Base-by-base conservation (phyloP, 768 basidiomycete genomes). In the Vararia minispora region DNA sequence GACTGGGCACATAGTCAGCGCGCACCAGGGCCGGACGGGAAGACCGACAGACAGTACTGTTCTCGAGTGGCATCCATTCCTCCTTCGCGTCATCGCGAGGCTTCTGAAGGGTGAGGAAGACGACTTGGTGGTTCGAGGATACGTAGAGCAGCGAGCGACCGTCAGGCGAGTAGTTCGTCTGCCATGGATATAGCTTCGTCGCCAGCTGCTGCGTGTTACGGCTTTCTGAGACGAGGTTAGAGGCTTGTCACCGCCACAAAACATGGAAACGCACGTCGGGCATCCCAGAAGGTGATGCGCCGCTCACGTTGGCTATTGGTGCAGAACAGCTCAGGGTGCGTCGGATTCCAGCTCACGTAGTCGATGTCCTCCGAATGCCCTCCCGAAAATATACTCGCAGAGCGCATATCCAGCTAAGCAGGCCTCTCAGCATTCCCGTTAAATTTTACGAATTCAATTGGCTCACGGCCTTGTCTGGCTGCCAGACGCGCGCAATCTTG, bases 301-400 rank as follows among this genome's bases (percentile, higher is more conserved):
- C 76, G 66, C 47, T 89, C 85, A 50, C 72, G 79, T 52, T 78
- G 74, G 48, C 84, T 78, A 12, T 82, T 83, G 0, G 85, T 78
- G 43, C 79, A 85, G 52, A 89, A 84, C 12, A 86, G 59, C 27
- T 87, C 85, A 4, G 85, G 82, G 47, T 88, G 84, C 3, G 79
- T 81, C 1, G 85, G 85, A 53, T 85, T 85, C 84, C 85, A 89
- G 6, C 82, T 74, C 28, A 87, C 60, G 43, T 85, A 76, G 49
- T 88, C 85, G n/a, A 81, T 78, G 31, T 85, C 83, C 39, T 84
- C 82, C 2, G 70, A 65, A 45, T 87, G 85, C 6, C 74, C 83
- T 16, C 83, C 81, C 1, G 76, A 69, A 41, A 74, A 84, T 12
- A 69, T 61, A 2, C 69, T 61, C 12, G 84, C 79, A 12, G 76